Base-by-base conservation (phyloP, 441 rosid genomes). In the Raphanus hybrid region DNA sequence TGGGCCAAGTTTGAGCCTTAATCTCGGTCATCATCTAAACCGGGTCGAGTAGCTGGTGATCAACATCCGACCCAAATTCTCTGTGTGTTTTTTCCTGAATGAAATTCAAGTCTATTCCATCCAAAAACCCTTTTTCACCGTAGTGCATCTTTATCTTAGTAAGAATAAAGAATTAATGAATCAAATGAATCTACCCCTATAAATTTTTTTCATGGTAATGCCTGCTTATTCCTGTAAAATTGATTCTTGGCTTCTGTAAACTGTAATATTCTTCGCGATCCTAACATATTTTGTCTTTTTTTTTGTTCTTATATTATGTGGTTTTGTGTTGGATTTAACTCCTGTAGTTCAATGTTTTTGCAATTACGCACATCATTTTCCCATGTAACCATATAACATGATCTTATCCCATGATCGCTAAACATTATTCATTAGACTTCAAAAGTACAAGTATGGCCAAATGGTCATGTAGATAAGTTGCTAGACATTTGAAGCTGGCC, bases 1-100 rank as follows among this genome's bases (percentile, higher is more conserved):
- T 35, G 69, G 74, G 69, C 63, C 52, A 45, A 5, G 0, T 20
- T 50, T 69, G 74, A 69, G 70, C 58, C 63, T 69, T 35, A 2
- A 23, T 50, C 14, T 58, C 27, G 37, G 63, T 41, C 58, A 74
- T 39, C 14, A 67, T 3, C 11, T 29, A 58, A 29, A 65, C 8
- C 32, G 29, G 43, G 23, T 6, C 3, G 32, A 27, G 20, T 61
- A 43, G 32, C 12, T 54, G 16, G 27, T 29, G 27, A 54, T 69
- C 71, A 23, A 68, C 10, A 52, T 15, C 61, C 29, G 48, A 34
- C 10, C 12, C 26, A 23, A 14, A 14, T 3, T 62, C 26, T 34
- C 1, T 63, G 23, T 8, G 67, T 34, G 23, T 23, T 23, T 23
- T 23, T 23, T 23, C 2, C 26, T 23, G 26, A 23, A 23, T 23